Base-by-base conservation (phyloP, 257 asterid genomes). In the Jasminum sambac region DNA sequence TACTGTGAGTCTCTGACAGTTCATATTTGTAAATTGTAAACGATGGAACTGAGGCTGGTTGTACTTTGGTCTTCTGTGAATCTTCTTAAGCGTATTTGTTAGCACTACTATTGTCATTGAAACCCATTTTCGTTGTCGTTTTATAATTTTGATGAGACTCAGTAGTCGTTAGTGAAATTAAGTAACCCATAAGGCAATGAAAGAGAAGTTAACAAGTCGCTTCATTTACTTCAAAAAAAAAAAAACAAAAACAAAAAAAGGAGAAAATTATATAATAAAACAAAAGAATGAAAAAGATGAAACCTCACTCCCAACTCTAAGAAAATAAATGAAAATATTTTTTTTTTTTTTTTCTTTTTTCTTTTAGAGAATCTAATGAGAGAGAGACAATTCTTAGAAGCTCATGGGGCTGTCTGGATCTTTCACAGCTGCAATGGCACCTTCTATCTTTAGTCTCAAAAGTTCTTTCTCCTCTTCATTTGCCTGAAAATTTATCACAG, bases 371-470 rank as follows among this genome's bases (percentile, higher is more conserved):
- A 39, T 30, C 36, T 16, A 36, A 62, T 21, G 4, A 16, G 48
- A 12, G 3, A 23, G n/a, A 21, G 10, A 41, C 37, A 48, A n/a
- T 48, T 16, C 37, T 69, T n/a, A 75, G 64, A 38, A 34, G 16
- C 61, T 68, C 12, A 39, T 68, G 40, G 73, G 68, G 17, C 50
- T 60, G 34, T 37, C 17, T 16, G 76, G 68, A 42, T 68, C 9
- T 34, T 71, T 74, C 14, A 63, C 50, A 68, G 74, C 77, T 37
- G 79, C 83, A 11, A 81, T 81, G 72, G 86, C 86, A 11, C 67
- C 75, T 67, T 81, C 83, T 25, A 81, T 81, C 72, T 76, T 78
- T 43, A 19, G 59, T 73, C 79, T 81, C 55, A 81, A 42, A 17
- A 34, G 69, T 34, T 75, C 79, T 24, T 52, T 72, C 43, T 78